Conservation (phyloP, 1,139 yeast genomes). For the Geotrichum europaeum region DNA sequence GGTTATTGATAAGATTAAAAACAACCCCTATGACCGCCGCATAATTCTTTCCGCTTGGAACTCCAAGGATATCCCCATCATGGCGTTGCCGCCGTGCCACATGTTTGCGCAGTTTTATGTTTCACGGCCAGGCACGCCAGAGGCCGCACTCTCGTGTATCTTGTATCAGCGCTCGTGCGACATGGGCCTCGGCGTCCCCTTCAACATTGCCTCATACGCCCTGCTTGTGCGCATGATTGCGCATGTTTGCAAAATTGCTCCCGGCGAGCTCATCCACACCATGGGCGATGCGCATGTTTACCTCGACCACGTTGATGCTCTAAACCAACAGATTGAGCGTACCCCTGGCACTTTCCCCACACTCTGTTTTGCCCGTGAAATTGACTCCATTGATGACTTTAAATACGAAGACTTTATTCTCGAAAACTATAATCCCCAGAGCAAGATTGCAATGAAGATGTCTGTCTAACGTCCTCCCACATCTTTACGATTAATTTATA, state of each 20-base stretch:
- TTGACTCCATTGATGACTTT: constrained; percentile 77
- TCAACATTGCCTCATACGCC: constrained; percentile 95
- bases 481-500: neutral
- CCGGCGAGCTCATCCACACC: constrained; percentile 92
- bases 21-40: constrained; percentile 89
- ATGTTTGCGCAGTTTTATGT: constrained; percentile 94
- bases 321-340: constrained; percentile 70
- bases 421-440: constrained; percentile 70
- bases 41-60: constrained; percentile 97
- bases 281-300: constrained; percentile 97
- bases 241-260: constrained; percentile 84
- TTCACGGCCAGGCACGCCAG: constrained; percentile 52
- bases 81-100: constrained; percentile 99
- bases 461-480: constrained; percentile 39
- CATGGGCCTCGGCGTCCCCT: constrained; percentile 98
- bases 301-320: constrained; percentile 85
- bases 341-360: constrained; percentile 76
- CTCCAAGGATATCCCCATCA: constrained; percentile 84
- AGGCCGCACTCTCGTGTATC: constrained; percentile 62
- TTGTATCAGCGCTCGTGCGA: constrained; percentile 97
- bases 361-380: constrained; percentile 59
- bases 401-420: constrained; percentile 80
- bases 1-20: constrained; percentile 70
- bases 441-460: constrained; percentile 82
- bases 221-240: constrained; percentile 92